Evolutionary conservation across 306 rosid species (phyloP).

Genomic region (Ceratonia siliqua): DNA sequence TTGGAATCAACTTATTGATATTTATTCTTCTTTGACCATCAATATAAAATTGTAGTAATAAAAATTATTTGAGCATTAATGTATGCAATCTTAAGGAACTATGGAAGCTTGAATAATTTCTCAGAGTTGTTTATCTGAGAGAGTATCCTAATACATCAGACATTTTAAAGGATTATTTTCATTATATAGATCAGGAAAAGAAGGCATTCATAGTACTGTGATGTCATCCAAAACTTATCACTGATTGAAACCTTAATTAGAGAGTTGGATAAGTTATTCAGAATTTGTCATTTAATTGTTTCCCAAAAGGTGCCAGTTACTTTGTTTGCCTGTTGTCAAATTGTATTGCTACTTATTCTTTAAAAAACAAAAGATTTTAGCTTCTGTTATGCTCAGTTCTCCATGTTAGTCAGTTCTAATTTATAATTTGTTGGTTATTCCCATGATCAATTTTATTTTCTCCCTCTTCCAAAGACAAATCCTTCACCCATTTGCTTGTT

Average conservation of each 20-base stretch:
- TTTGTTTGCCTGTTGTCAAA: not conserved
- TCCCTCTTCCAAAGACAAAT: not conserved
- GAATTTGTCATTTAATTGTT: not conserved
- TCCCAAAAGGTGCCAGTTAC: not conserved
- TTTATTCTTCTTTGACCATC: not conserved
- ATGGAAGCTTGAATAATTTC: not conserved
- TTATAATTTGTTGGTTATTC: conserved; percentile 9
- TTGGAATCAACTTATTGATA: not conserved
- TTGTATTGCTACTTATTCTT: not conserved
- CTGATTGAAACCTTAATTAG: not conserved
- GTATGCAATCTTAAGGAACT: not conserved
- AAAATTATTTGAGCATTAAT: not conserved
- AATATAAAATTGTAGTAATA: not conserved
- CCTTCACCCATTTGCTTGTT: conserved; percentile 8
- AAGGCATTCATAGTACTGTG: not conserved
- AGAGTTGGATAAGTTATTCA: not conserved
- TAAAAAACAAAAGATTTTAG: not conserved
- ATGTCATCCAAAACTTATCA: not conserved
- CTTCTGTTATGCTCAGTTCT: conserved; percentile 4
- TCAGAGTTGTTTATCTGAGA: not conserved
- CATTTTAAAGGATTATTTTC: too few relatives aligned
- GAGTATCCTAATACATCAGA: not conserved
- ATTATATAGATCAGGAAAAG: not conserved
- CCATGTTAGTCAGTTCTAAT: not conserved
- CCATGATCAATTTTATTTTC: not conserved